Evolutionary conservation across 768 basidiomycete species (phyloP).

Genomic region (Termitomyces heimii): DNA sequence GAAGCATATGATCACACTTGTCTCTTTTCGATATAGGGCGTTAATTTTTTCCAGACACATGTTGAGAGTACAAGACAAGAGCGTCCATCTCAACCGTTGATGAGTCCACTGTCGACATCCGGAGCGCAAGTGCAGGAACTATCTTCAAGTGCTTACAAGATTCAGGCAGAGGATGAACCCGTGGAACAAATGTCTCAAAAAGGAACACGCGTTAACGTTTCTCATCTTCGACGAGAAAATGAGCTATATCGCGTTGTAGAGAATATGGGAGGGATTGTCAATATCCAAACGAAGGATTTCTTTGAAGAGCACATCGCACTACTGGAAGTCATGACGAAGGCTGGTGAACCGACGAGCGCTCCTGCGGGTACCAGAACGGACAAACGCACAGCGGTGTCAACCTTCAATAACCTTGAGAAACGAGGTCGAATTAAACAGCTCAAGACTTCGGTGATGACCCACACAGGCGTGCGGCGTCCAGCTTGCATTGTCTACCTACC

Average conservation of each 20-base stretch:
- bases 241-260: slow-evolving; percentile 69
- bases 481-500: slow-evolving; percentile 65
- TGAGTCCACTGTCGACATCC: neutral
- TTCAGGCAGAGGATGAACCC: neutral
- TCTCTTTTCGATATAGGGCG: neutral
- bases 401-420: slow-evolving; percentile 55
- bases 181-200: slow-evolving; percentile 1
- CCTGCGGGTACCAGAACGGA: slow-evolving; percentile 65
- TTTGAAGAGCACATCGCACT: slow-evolving; percentile 60
- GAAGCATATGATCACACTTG: neutral
- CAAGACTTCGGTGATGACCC: slow-evolving; percentile 54
- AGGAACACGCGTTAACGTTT: slow-evolving; percentile 55
- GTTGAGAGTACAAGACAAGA: neutral
- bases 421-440: slow-evolving; percentile 67
- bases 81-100: neutral
- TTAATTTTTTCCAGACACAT: neutral
- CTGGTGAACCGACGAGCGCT: slow-evolving; percentile 66
- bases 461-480: slow-evolving; percentile 53
- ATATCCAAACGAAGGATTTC: slow-evolving; percentile 63
- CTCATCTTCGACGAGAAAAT: slow-evolving; percentile 74
- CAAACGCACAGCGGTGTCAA: slow-evolving; percentile 60
- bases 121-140: neutral
- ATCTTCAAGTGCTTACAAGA: neutral
- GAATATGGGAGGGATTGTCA: slow-evolving; percentile 59
- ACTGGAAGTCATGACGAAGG: slow-evolving; percentile 48